Evolutionary conservation across 305 asterid species (phyloP), one percentile per base, ranked within the genome.

Genomic region (Fraxinus ornus): DNA sequence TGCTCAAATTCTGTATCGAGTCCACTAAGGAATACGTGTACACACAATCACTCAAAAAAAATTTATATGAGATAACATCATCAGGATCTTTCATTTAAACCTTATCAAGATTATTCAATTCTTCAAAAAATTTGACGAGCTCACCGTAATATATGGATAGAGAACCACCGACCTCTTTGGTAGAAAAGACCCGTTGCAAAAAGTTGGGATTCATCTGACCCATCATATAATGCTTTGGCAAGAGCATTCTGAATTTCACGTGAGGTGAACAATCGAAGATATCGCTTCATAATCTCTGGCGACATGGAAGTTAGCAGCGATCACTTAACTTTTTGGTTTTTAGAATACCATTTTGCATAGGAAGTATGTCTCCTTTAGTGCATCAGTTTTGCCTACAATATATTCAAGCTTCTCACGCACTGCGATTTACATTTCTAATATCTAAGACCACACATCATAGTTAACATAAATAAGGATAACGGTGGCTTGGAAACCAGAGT

Each of bases 11-110:
- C 24, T 7, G n/a, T 24, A 70, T 84, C 78, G 0, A 84, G 39
- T n/a, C 82, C 68, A 32, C n/a, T 9, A 3, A 75, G 3, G 21
- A 83, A 83, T 28, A 79, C 71, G 9, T 80, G 82, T 15, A 84
- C 3, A 1, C 64, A 0, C 8, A 33, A 3, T 3, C 44, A 22
- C 10, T 37, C 60, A 60, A 80, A 17, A 6, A 26, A 26, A 26
- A 26, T 26, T 26, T 26, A 55, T 73, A 73, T 8, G 30, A 17
- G 1, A 52, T 12, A 80, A 80, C 62, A 52, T 80, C 79, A 19
- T 80, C 60, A 4, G n/a, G 41, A 24, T 81, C 70, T 0, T 81
- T 81, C 52, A 75, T 75, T 7, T 5, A 5, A 24, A 75, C 52
- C 10, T 37, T 76, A 39, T 81, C 84, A 21, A 22, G 76, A 62